Percentiles rank a stretch among this genome's conserved stretches.
Conservation (phyloP, 805 yeast species). For the Saturnispora saitoi region DNA sequence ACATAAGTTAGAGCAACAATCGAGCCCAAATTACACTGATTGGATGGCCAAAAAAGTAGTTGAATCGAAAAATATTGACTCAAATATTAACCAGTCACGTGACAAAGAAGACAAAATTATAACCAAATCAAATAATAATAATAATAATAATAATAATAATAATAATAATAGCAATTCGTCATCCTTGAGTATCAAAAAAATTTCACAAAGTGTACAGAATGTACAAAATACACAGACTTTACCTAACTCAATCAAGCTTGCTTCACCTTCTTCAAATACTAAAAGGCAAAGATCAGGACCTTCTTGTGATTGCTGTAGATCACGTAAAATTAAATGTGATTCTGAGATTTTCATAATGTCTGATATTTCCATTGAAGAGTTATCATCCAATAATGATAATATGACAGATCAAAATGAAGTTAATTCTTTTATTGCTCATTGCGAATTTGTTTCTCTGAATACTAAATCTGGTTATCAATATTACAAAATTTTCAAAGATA, state of each 20-base stretch:
- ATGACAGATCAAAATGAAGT: background rate
- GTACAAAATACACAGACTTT: slow-evolving; percentile 1
- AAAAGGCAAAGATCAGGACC: slow-evolving; percentile 64
- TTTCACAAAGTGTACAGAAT: background rate
- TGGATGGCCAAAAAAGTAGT: slow-evolving; percentile 1
- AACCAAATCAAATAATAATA: background rate
- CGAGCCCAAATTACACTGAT: background rate
- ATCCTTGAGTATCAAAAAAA: background rate
- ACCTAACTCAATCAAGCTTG: slow-evolving; percentile 23
- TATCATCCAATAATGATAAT: background rate
- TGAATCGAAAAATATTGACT: background rate
- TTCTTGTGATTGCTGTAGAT: slow-evolving; percentile 62
- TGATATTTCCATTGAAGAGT: slow-evolving; percentile 12
- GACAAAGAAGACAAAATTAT: background rate
- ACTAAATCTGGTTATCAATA: slow-evolving; percentile 20
- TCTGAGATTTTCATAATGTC: slow-evolving; percentile 42
- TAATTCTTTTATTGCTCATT: slow-evolving; percentile 25
- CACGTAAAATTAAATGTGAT: slow-evolving; percentile 65
- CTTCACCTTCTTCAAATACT: slow-evolving; percentile 26
- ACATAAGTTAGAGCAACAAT: background rate
- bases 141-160: background rate
- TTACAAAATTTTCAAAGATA: slow-evolving; percentile 21
- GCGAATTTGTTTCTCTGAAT: slow-evolving; percentile 22
- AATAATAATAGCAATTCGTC: background rate
- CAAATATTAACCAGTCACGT: background rate